phyloP scores from a whole-genome alignment of 2,329 filamentous ascomycete species.

The Calonectria montana region DNA sequence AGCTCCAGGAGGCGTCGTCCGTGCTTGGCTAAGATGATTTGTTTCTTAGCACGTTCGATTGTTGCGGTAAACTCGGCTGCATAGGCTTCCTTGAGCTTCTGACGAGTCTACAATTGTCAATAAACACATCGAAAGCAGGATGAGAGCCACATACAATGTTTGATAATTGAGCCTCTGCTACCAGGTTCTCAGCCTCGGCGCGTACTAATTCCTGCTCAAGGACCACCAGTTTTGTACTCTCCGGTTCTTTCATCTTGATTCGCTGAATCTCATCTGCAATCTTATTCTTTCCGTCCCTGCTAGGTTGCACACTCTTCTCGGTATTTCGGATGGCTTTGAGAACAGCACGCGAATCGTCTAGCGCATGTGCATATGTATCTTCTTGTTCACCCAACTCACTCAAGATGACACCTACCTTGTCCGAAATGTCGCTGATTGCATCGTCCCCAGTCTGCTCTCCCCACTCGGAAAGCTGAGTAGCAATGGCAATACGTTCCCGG shows the following conservation, averaged over 20 bases:
- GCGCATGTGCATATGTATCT: conserved; percentile 83
- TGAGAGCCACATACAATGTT: conserved; percentile 77
- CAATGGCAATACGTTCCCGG: conserved; percentile 85
- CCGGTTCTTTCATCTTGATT: conserved; percentile 91
- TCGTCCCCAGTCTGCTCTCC: conserved; percentile 92
- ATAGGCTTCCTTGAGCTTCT: conserved; percentile 96
- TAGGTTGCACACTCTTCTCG: conserved; percentile 94
- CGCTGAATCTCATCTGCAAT: conserved; percentile 92
- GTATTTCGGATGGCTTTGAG: conserved; percentile 96
- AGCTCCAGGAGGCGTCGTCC: conserved; percentile 86
- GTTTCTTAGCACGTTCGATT: conserved; percentile 97
- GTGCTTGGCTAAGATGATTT: conserved; percentile 92
- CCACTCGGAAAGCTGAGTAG: conserved; percentile 94
- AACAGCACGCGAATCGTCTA: conserved; percentile 85
- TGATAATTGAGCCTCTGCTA: conserved; percentile 95
- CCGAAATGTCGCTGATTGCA: conserved; percentile 86
- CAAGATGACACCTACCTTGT: conserved; percentile 94
- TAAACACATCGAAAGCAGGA: not conserved
- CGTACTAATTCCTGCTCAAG: conserved; percentile 97
- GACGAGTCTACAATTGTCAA: conserved; percentile 72
- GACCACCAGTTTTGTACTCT: conserved; percentile 81
- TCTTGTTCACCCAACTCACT: conserved; percentile 96
- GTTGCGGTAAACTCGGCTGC: conserved; percentile 88
- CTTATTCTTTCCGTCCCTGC: conserved; percentile 86
- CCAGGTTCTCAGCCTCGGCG: conserved; percentile 94